phyloP scores from a whole-genome alignment of 495 filamentous ascomycete genomes.

The Penicillium pancosmium region DNA sequence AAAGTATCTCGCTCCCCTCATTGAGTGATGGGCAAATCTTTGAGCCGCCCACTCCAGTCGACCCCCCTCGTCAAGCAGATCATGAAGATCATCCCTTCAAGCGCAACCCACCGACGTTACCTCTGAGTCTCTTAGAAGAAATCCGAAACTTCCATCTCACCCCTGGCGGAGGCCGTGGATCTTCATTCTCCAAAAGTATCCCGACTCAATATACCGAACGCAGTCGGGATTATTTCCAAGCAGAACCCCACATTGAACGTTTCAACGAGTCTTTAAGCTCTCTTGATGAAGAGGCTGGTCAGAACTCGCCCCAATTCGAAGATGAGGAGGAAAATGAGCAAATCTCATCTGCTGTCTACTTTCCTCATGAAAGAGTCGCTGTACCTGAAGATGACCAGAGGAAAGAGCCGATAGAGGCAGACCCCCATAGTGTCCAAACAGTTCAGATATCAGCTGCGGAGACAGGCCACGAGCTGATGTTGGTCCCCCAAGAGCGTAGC shows the following conservation, averaged over 20 bases:
- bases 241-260: slow-evolving; percentile 22
- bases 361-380: slow-evolving; percentile 76
- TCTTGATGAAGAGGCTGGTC: slow-evolving; percentile 31
- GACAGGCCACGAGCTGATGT: slow-evolving; percentile 33
- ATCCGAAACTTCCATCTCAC: slow-evolving; percentile 64
- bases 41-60: slow-evolving; percentile 11
- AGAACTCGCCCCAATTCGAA: slow-evolving; percentile 55
- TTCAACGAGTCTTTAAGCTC: slow-evolving; percentile 30
- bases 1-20: slow-evolving; percentile 39
- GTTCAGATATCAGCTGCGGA: slow-evolving; percentile 39
- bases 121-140: slow-evolving; percentile 60
- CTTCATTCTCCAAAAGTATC: slow-evolving; percentile 59
- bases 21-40: slow-evolving; percentile 33
- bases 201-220: slow-evolving; percentile 49
- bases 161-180: slow-evolving; percentile 51
- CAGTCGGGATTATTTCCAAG: slow-evolving; percentile 34
- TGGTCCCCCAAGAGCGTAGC: slow-evolving; percentile 36
- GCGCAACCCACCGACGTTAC: slow-evolving; percentile 36
- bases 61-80: slow-evolving; percentile 12
- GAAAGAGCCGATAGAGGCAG: slow-evolving; percentile 52
- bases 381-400: slow-evolving; percentile 38
- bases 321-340: slow-evolving; percentile 91
- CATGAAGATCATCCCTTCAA: slow-evolving; percentile 34
- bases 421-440: slow-evolving; percentile 35
- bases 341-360: slow-evolving; percentile 91